Percentiles rank a stretch among this genome's conserved stretches.
Conservation (phyloP, 2,329 filamentous ascomycete species). For the Fusarium denticulatum region DNA sequence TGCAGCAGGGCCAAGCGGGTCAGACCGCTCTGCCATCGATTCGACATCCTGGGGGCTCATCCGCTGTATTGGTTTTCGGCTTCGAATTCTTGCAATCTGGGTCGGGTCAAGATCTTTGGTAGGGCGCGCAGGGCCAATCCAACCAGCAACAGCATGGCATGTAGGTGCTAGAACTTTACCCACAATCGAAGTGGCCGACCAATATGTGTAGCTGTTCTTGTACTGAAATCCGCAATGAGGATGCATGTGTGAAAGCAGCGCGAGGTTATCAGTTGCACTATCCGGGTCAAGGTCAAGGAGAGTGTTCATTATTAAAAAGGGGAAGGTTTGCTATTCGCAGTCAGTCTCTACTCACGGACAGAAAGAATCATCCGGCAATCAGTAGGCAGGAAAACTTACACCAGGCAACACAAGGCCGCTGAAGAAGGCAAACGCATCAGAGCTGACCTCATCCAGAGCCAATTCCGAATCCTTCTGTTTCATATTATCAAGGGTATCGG, state of each 20-base stretch:
- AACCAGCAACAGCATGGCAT: constrained; percentile 75
- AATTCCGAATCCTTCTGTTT: constrained; percentile 68
- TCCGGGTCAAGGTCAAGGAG: constrained; percentile 80
- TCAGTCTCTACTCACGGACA: constrained; percentile 11
- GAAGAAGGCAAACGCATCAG: constrained; percentile 81
- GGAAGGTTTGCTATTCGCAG: constrained; percentile 64
- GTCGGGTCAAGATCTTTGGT: constrained; percentile 73
- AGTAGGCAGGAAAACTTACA: constrained; percentile 53
- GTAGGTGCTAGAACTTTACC: constrained; percentile 80
- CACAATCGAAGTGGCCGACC: constrained; percentile 76
- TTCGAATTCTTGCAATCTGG: constrained; percentile 75
- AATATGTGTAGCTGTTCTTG: constrained; percentile 78
- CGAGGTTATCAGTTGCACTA: constrained; percentile 70
- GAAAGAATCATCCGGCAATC: neutral
- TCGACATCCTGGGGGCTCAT: constrained; percentile 69
- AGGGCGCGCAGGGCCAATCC: constrained; percentile 77
- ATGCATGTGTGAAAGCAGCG: constrained; percentile 73
- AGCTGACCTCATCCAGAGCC: constrained; percentile 68
- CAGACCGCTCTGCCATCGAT: constrained; percentile 73
- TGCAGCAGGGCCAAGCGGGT: constrained; percentile 73
- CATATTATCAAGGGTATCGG: constrained; percentile 70
- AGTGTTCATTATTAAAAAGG: constrained; percentile 82
- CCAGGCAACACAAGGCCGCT: constrained; percentile 78
- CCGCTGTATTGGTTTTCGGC: constrained; percentile 65
- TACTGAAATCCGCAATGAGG: constrained; percentile 81